Base-by-base conservation (phyloP, 331 rosid species). In the Telfairia occidentalis region DNA sequence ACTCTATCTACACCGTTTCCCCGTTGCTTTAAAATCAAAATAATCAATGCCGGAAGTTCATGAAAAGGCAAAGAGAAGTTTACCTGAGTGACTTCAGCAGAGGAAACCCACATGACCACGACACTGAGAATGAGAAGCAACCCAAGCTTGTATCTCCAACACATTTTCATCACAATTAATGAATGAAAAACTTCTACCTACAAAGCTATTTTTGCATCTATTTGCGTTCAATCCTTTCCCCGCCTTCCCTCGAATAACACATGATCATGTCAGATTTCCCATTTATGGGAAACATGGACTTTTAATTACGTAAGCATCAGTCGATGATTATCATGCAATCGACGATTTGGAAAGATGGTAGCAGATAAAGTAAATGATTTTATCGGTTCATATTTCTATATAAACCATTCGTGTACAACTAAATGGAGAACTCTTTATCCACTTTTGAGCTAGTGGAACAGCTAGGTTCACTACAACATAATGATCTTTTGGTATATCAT, bases 41-140 rank as follows among this genome's bases (percentile, higher is more conserved):
- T 42, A 23, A 66, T 26, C 54, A 67, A 23, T 42, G 73, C 6
- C 35, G n/a, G n/a, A n/a, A 67, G 73, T 43, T 70, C 42, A 70
- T 70, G 40, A 15, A 11, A 75, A 28, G 28, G 40, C 24, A n/a
- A 57, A 9, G 15, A 29, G 11, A 37, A 42, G 37, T 37, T 72
- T 13, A 79, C 82, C 79, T 79, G 82, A 53, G 82, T 65, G 37
- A 79, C 78, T 73, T 79, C 82, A 49, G 82, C 82, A 60, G 82
- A 79, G 40, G 82, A 74, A 64, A 79, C 82, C 82, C 82, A 74
- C 76, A 42, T 7, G 54, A 79, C 12, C 8, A 65, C 76, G 23
- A 79, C 79, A 65, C 57, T 38, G 34, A 74, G 63, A 71, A 79
- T 74, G 30, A 79, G 58, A 53, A 74, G 40, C 61, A 79, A 53